Conservation (phyloP, 139 green algal species). For the Chlorella sp. region DNA sequence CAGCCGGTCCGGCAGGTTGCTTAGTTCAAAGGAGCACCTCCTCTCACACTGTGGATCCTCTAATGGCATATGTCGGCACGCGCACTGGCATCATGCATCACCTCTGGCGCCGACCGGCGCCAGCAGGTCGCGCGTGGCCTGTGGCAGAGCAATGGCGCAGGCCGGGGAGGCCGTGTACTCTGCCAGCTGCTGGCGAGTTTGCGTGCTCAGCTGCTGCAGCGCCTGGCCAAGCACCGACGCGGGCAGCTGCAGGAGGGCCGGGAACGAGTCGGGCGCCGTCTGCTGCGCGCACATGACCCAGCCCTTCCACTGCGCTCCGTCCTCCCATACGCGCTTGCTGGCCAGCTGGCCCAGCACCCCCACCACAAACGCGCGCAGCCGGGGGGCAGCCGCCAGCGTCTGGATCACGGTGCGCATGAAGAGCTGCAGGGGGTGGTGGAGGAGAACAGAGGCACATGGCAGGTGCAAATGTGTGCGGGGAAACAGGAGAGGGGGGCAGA, state of each 20-base stretch:
- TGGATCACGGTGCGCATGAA: constrained; percentile 63
- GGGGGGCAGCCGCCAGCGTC: constrained; percentile 52
- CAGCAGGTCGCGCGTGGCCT: background rate
- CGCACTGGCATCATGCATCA: too few relatives aligned
- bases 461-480: too few relatives aligned
- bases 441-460: too few relatives aligned
- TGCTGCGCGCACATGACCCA: constrained; percentile 74
- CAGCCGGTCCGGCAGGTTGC: too few relatives aligned
- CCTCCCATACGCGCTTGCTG: constrained; percentile 67
- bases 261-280: constrained; percentile 61
- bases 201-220: background rate
- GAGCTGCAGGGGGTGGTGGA: too few relatives aligned
- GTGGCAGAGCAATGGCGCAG: constrained; percentile 6
- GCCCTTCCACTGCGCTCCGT: constrained; percentile 75
- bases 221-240: constrained; percentile 10
- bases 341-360: constrained; percentile 69
- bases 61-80: too few relatives aligned
- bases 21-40: too few relatives aligned
- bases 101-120: too few relatives aligned
- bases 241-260: constrained; percentile 59
- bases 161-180: constrained; percentile 14
- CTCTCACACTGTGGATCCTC: too few relatives aligned
- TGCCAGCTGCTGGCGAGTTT: background rate
- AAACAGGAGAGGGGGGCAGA: too few relatives aligned
- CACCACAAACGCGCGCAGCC: constrained; percentile 56